Evolutionary conservation across 2,329 filamentous ascomycete genomes (phyloP), one percentile per base, ranked within the genome.

Genomic region (Monosporascus sp.): DNA sequence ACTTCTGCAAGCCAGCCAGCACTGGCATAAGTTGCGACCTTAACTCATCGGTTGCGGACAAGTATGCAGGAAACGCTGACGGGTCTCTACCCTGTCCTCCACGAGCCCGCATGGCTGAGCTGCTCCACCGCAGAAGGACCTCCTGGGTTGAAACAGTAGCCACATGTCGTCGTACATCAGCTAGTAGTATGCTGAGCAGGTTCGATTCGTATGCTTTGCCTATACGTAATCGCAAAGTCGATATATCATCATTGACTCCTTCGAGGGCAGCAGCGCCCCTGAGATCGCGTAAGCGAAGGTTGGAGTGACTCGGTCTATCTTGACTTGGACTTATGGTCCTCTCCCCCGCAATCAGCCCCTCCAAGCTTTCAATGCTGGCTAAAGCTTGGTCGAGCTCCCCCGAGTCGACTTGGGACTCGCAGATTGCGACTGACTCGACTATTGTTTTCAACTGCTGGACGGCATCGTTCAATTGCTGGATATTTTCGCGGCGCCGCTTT

Each of bases 381-480:
- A 96, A 79, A 6, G 92, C 93, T 58, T 84, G 80, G 52, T 96
- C 89, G 9, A 96, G 82, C 38, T 93, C 81, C n/a, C 90, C 91
- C 20, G 81, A 80, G 54, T 97, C 90, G 2, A 97, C 89, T 35
- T 93, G 72, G 27, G 84, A 78, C 68, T 97, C 93, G 62, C 91
- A 96, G 27, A 77, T 78, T 4, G 82, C 82, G 3, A 97, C 81
- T 1, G 84, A 85, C 43, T 88, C 80, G 1, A 96, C 85, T 43
- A 97, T 85, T 51, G 85, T 81, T 58, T 86, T 84, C 24, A 99
- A 78, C 67, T 99, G 94, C 60, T 86, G 79, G 2, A 96, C 88
- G 1, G 92, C 89, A 65, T 90, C 84, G 31, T 88, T 87, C 17
- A 99, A 75, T 68, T 90, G 89, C 53, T 86, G 82, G 5, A 97